phyloP scores from a whole-genome alignment of 2,329 filamentous ascomycete species.

The Penicillium fuscoglaucum region DNA sequence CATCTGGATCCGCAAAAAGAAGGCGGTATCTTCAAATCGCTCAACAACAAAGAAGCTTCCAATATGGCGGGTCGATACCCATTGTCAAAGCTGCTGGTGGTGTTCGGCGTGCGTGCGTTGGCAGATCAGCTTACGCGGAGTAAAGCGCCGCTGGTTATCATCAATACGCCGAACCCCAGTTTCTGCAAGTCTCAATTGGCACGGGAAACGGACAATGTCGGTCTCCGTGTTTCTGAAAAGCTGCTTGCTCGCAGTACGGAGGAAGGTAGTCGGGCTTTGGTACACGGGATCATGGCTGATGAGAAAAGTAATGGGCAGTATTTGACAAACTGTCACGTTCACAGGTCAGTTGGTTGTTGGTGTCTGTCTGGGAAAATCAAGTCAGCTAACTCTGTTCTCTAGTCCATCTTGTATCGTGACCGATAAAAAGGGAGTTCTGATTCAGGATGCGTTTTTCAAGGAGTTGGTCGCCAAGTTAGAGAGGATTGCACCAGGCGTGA shows the following conservation, averaged over 20 bases:
- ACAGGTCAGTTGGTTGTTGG: slow-evolving; percentile 9
- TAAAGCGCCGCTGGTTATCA: slow-evolving; percentile 24
- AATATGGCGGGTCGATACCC: slow-evolving; percentile 19
- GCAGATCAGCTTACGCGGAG: not conserved
- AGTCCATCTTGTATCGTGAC: slow-evolving; percentile 16
- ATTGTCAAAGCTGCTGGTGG: slow-evolving; percentile 21
- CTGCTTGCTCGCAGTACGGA: slow-evolving; percentile 22
- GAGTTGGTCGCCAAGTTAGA: slow-evolving; percentile 19
- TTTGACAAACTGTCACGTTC: slow-evolving; percentile 21
- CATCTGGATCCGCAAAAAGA: slow-evolving; percentile 10
- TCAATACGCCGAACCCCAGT: slow-evolving; percentile 47
- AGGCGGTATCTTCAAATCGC: slow-evolving; percentile 13
- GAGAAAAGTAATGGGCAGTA: slow-evolving; percentile 20
- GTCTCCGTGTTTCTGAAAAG: slow-evolving; percentile 16
- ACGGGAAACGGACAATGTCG: slow-evolving; percentile 8
- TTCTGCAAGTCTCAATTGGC: slow-evolving; percentile 42
- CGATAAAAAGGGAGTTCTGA: slow-evolving; percentile 5
- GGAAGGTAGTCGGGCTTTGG: slow-evolving; percentile 21
- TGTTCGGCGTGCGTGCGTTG: slow-evolving; percentile 21
- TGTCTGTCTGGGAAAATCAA: not conserved
- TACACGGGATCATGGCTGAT: slow-evolving; percentile 20
- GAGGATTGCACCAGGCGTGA: slow-evolving; percentile 14
- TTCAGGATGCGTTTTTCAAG: slow-evolving; percentile 17
- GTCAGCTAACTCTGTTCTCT: slow-evolving; percentile 2
- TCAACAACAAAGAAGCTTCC: slow-evolving; percentile 18